Evolutionary conservation across 768 basidiomycete genomes (phyloP).

Genomic region (Clitopilus hobsonii): DNA sequence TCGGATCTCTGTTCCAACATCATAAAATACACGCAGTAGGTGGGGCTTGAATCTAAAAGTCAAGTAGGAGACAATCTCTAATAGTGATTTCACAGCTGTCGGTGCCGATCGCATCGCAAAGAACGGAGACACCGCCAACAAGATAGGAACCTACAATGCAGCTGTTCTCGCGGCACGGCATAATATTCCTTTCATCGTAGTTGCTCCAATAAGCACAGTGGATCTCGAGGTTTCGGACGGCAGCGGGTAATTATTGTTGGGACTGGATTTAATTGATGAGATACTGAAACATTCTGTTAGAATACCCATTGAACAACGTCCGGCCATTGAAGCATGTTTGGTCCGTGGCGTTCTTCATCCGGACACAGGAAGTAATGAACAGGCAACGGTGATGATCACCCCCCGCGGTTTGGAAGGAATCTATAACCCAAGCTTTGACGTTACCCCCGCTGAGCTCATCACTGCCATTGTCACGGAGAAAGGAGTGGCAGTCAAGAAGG

Average conservation of each 20-base stretch:
- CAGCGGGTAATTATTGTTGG: slow-evolving; percentile 30
- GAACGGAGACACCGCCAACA: slow-evolving; percentile 98
- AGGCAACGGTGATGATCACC: slow-evolving; percentile 82
- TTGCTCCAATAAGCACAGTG: slow-evolving; percentile 89
- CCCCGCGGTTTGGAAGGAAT: slow-evolving; percentile 59
- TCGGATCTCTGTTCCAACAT: slow-evolving; percentile 91
- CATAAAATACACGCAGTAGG: slow-evolving; percentile 78
- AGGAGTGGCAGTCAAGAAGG: slow-evolving; percentile 76
- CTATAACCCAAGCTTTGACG: slow-evolving; percentile 96
- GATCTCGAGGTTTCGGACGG: slow-evolving; percentile 79
- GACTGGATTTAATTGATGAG: slow-evolving; percentile 1
- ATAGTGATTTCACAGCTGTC: slow-evolving; percentile 44
- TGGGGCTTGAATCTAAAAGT: slow-evolving; percentile 24
- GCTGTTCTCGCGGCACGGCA: slow-evolving; percentile 88
- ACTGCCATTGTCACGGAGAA: slow-evolving; percentile 95
- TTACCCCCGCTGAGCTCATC: slow-evolving; percentile 91
- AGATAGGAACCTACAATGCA: slow-evolving; percentile 97
- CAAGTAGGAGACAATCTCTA: not conserved
- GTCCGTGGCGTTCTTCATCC: slow-evolving; percentile 80
- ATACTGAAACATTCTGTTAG: slow-evolving; percentile 16
- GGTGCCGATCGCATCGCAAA: slow-evolving; percentile 86
- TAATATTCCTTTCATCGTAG: slow-evolving; percentile 86
- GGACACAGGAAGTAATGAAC: slow-evolving; percentile 44
- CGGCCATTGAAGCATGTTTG: slow-evolving; percentile 81
- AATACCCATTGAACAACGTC: slow-evolving; percentile 95